phyloP scores from a whole-genome alignment of 108 stramenopile genomes.

The Stephanodiscus triporus region DNA sequence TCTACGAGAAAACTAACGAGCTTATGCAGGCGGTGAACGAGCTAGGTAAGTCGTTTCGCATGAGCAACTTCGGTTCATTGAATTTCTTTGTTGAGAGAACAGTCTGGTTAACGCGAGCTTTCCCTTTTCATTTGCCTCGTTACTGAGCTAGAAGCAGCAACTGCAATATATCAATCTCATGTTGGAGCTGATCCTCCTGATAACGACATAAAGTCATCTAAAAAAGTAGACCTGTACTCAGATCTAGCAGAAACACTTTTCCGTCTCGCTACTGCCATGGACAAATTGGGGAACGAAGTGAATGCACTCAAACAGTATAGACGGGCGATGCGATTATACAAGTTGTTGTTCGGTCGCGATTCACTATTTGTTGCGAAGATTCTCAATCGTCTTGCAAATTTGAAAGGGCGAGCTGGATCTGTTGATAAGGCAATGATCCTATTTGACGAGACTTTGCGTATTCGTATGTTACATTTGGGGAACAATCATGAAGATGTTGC shows the following conservation, averaged over 20 bases:
- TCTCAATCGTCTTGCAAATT: slow-evolving; percentile 44
- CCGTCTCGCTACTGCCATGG: slow-evolving; percentile 37
- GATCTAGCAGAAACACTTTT: slow-evolving; percentile 44
- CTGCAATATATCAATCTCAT: slow-evolving; percentile 31
- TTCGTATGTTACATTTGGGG: slow-evolving; percentile 49
- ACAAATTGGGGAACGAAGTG: slow-evolving; percentile 34
- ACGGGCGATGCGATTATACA: slow-evolving; percentile 44
- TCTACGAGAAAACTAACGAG: slow-evolving; percentile 41
- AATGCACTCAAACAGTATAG: slow-evolving; percentile 42
- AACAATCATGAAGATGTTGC: slow-evolving; percentile 54
- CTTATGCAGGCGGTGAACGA: slow-evolving; percentile 26
- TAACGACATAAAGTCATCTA: slow-evolving; percentile 39
- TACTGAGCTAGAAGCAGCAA: slow-evolving; percentile 25
- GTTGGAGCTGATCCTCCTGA: slow-evolving; percentile 37
- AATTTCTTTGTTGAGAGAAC: too few relatives aligned
- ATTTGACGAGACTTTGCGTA: slow-evolving; percentile 53
- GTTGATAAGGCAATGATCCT: slow-evolving; percentile 55
- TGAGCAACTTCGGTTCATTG: too few relatives aligned
- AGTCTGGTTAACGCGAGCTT: too few relatives aligned
- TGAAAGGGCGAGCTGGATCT: slow-evolving; percentile 46
- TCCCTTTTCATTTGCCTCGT: too few relatives aligned
- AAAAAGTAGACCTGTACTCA: slow-evolving; percentile 27
- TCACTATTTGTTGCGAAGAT: slow-evolving; percentile 46
- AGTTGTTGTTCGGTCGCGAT: slow-evolving; percentile 41
- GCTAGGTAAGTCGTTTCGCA: too few relatives aligned